Percentiles rank a stretch among this genome's conserved stretches.
Conservation (phyloP, 352 stramenopile species). For the Phytophthora parvispora region DNA sequence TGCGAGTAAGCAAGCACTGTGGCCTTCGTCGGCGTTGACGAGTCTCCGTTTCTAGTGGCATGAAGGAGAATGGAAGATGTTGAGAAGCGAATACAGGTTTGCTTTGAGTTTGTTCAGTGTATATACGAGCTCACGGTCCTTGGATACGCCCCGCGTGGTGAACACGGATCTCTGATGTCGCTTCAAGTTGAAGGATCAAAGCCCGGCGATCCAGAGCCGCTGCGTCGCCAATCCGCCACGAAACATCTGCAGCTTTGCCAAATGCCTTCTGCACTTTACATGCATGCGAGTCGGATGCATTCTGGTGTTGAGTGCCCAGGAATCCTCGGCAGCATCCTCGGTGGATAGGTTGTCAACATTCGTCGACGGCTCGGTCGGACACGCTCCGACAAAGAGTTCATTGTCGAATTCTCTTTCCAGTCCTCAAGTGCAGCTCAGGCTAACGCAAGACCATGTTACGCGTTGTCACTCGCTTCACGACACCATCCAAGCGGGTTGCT, state of each 20-base stretch:
- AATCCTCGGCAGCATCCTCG: no score
- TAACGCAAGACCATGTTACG: constrained; percentile 22
- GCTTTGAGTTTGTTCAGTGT: no score
- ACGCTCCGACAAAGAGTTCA: constrained; percentile 1
- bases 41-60: no score
- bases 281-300: neutral
- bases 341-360: constrained; percentile 5
- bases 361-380: neutral
- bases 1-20: constrained; percentile 57
- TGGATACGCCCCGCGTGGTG: no score
- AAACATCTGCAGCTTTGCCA: constrained; percentile 1
- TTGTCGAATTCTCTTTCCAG: constrained; percentile 5
- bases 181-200: constrained; percentile 29
- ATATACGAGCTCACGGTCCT: no score
- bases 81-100: no score
- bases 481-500: constrained; percentile 15
- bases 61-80: neutral
- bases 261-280: constrained; percentile 9
- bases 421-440: neutral
- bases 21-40: no score
- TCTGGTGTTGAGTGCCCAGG: constrained; percentile 8
- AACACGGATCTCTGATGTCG: no score
- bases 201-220: constrained; percentile 22
- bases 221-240: constrained; percentile 13
- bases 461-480: constrained; percentile 23